Evolutionary conservation across 441 rosid species (phyloP).

Genomic region (Melastoma candidum): DNA sequence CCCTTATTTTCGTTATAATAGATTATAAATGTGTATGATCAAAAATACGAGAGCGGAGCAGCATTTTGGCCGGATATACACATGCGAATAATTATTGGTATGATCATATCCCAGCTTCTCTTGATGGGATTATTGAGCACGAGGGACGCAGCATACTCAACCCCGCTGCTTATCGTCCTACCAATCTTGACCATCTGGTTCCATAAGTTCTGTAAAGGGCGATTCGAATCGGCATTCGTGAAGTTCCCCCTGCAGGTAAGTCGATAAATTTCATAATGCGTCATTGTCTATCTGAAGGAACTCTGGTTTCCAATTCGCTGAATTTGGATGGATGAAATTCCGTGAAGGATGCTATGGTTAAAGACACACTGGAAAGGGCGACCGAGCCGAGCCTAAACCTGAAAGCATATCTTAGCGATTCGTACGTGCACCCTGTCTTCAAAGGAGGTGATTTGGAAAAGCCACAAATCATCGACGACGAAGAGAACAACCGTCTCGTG

Average conservation of each 20-base stretch:
- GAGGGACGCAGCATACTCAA: slow-evolving; percentile 15
- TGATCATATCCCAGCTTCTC: slow-evolving; percentile 15
- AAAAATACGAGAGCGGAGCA: slow-evolving; percentile 19
- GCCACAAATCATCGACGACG: slow-evolving; percentile 32
- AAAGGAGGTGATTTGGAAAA: slow-evolving; percentile 21
- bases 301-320: not conserved
- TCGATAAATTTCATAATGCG: not conserved
- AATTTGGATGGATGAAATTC: not conserved
- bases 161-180: slow-evolving; percentile 17
- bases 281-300: not conserved
- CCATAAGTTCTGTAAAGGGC: slow-evolving; percentile 17
- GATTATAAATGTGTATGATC: slow-evolving; percentile 19
- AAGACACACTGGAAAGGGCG: slow-evolving; percentile 16
- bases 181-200: slow-evolving; percentile 17
- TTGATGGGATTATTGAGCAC: slow-evolving; percentile 16
- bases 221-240: slow-evolving; percentile 16
- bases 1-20: slow-evolving; percentile 1
- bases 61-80: slow-evolving; percentile 19
- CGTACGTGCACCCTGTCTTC: slow-evolving; percentile 15
- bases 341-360: slow-evolving; percentile 15
- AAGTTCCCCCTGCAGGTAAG: slow-evolving; percentile 17
- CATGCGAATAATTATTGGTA: slow-evolving; percentile 11
- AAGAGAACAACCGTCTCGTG: slow-evolving; percentile 57
- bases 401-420: slow-evolving; percentile 10
- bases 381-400: slow-evolving; percentile 16